Percentiles rank a stretch among this genome's conserved stretches.
These are phyloP conservation scores for Bigelowiella natans DNA, from an alignment of 78 protist genomes.

Conservation along the genomic window DNA sequence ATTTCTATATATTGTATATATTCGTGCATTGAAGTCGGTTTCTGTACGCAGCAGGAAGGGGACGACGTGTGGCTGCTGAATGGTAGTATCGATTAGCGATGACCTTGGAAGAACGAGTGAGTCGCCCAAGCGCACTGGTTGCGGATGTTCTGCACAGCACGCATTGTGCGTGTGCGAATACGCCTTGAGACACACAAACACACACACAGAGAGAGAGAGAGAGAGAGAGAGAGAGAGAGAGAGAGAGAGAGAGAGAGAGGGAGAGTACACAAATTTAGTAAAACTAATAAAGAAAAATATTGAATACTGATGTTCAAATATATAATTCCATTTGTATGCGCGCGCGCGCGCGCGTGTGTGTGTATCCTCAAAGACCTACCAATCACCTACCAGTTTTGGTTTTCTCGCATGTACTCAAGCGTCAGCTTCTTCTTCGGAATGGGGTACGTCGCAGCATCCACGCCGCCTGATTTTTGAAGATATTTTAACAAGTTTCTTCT, in stretches of 20 bases:
- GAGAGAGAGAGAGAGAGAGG: too few species aligned
- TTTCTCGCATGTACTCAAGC: neutral
- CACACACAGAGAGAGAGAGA: too few species aligned
- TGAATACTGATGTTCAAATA: too few species aligned
- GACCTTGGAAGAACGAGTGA: constrained; percentile 30
- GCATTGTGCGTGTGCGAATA: neutral
- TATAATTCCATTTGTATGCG: neutral
- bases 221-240: too few species aligned
- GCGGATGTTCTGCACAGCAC: neutral
- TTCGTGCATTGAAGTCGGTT: too few species aligned
- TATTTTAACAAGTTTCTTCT: too few species aligned
- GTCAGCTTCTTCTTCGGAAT: neutral
- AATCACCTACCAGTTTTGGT: neutral
- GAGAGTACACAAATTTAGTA: too few species aligned
- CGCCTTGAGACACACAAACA: neutral
- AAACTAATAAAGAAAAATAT: too few species aligned
- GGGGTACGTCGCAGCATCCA: neutral
- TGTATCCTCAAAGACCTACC: neutral
- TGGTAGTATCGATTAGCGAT: too few species aligned
- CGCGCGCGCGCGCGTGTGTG: neutral
- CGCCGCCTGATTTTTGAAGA: neutral
- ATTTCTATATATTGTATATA: too few species aligned
- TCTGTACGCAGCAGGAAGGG: too few species aligned
- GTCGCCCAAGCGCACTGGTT: constrained; percentile 1
- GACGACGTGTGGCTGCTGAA: too few species aligned